Conservation (phyloP, 1,284 basidiomycete genomes). For the Schizopora paradoxa region DNA sequence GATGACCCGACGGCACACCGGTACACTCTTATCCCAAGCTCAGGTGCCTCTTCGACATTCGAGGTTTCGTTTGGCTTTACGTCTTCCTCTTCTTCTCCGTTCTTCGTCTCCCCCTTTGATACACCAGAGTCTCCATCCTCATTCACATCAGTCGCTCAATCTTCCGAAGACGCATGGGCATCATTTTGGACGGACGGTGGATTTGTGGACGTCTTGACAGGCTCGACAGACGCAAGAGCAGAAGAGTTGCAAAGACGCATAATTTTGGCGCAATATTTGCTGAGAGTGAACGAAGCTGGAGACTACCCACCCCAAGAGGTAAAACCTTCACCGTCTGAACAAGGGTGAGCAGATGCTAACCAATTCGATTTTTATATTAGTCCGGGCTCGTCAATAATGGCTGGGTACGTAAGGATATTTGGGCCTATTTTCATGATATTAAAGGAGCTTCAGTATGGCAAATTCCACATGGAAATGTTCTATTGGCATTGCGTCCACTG, state of each 20-base stretch:
- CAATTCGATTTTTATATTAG: too few species aligned
- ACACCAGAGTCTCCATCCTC: conserved; percentile 20
- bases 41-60: conserved; percentile 24
- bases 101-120: too few species aligned
- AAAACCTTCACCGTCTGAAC: conserved; percentile 20
- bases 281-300: conserved; percentile 56
- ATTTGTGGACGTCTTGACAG: conserved; percentile 48
- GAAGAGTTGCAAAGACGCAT: conserved; percentile 53
- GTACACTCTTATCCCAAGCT: conserved; percentile 34
- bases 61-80: conserved; percentile 34
- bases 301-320: conserved; percentile 56
- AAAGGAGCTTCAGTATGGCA: conserved; percentile 35
- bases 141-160: conserved; percentile 26
- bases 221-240: conserved; percentile 44
- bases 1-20: conserved; percentile 39
- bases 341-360: conserved; percentile 1
- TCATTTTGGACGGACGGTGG: conserved; percentile 45
- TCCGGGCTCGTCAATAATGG: conserved; percentile 55
- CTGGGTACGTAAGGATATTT: conserved; percentile 38
- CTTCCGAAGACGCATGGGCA: conserved; percentile 40
- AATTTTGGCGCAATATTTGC: conserved; percentile 49
- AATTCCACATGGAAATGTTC: conserved; percentile 61
- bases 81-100: conserved; percentile 10
- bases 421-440: not conserved
- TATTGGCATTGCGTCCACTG: conserved; percentile 59